Base-by-base conservation (phyloP, 345 rosid species). In the Combretum micranthum region DNA sequence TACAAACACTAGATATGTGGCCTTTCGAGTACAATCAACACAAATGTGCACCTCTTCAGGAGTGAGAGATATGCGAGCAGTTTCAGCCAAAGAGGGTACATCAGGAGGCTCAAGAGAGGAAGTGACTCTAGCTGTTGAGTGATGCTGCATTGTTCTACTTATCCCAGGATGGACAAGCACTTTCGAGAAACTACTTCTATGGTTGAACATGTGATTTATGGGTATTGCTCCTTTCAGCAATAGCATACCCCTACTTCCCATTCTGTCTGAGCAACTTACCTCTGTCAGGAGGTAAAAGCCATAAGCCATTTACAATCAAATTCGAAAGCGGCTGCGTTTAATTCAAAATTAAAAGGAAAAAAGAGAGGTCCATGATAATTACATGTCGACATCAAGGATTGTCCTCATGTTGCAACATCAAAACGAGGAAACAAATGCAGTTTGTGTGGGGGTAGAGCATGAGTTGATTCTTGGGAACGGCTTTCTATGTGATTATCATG, bases 51-150 rank as follows among this genome's bases (percentile, higher is more conserved):
- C 96, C 86, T 90, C 91, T 0, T 51, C 47, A 0, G 85, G 82
- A 45, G 85, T 66, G 49, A 90, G 82, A 44, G 91, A 83, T 66
- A 90, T 87, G 54, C 96, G 84, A 65, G 97, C 91, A 47, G 83
- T 87, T 67, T 85, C 73, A 8, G 97, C 94, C 60, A 87, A 71
- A 60, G 76, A 81, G 37, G 80, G 61, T 12, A 87, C 64, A 54
- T 87, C 96, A 3, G 89, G 91, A 9, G 87, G 82, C 63, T 72
- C 70, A 70, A 84, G 85, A 66, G 65, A 73, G 19, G 86, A 73
- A 18, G 51, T 52, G 16, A 65, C 23, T 3, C 47, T 25, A 71
- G 22, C 56, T 2, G 68, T 57, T 32, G 94, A 80, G 68, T 50
- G 76, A 53, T 64, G 47, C 17, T 69, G 68, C 63, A 57, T 10